Percentiles rank a stretch among this genome's conserved stretches.
Conservation (phyloP, 768 basidiomycete genomes). For the Lactarius indigo region DNA sequence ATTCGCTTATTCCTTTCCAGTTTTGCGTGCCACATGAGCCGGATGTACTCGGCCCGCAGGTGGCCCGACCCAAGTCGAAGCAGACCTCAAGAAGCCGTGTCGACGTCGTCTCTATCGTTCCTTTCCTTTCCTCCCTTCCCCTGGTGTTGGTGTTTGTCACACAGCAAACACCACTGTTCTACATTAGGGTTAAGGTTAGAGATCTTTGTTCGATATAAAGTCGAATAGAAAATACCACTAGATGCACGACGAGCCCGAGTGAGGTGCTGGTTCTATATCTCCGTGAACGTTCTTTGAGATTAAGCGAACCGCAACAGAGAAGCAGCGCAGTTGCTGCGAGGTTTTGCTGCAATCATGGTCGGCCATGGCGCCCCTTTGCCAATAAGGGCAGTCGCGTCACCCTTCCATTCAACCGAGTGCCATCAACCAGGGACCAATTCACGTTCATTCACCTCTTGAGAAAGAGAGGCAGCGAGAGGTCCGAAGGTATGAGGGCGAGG, state of each 20-base stretch:
- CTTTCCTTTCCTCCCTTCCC: neutral
- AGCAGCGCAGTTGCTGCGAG: neutral
- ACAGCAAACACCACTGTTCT: neutral
- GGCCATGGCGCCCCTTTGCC: too few species aligned
- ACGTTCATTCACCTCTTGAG: too few species aligned
- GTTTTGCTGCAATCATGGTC: neutral
- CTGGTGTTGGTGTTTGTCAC: neutral
- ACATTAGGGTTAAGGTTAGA: conserved; percentile 22
- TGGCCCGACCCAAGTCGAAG: neutral
- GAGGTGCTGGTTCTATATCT: too few species aligned
- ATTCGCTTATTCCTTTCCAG: neutral
- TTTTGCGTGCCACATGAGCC: neutral
- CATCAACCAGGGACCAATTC: too few species aligned
- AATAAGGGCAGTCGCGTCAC: neutral
- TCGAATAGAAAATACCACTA: too few species aligned
- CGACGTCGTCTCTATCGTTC: neutral
- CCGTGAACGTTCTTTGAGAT: too few species aligned
- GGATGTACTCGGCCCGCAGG: neutral
- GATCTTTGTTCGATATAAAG: neutral
- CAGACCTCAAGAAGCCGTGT: neutral
- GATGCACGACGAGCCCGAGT: too few species aligned
- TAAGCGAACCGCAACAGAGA: too few species aligned
- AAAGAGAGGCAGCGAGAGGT: too few species aligned
- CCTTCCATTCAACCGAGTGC: neutral
- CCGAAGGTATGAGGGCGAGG: too few species aligned